Evolutionary conservation across 768 basidiomycete species (phyloP).

Genomic region (Russula griseocarnosa): DNA sequence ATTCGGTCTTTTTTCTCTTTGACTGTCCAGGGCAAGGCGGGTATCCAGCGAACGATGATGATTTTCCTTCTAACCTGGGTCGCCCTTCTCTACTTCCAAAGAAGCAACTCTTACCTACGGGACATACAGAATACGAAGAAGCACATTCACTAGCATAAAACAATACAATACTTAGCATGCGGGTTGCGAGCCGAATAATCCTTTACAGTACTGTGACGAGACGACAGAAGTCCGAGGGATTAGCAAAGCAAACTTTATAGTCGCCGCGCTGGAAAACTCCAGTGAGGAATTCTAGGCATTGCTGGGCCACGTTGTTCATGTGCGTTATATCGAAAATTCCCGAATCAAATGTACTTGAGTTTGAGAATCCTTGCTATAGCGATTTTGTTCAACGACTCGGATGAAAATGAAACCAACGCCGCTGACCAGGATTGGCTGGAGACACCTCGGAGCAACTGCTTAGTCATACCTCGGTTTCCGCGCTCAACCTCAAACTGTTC

Average conservation of each 20-base stretch:
- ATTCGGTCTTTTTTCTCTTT: not conserved
- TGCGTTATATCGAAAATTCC: not conserved
- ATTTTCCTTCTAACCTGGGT: not conserved
- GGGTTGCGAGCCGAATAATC: not conserved
- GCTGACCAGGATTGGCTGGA: no score
- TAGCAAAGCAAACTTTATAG: slow-evolving; percentile 17
- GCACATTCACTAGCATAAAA: not conserved
- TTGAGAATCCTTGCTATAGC: not conserved
- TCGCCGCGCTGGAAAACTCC: not conserved
- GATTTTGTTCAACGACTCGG: not conserved
- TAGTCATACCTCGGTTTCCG: not conserved
- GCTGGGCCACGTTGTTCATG: not conserved
- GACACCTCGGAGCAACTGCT: not conserved
- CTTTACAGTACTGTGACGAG: no score
- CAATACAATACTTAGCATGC: not conserved
- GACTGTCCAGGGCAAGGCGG: not conserved
- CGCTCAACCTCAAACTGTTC: not conserved
- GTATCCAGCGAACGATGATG: not conserved
- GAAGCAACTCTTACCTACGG: not conserved
- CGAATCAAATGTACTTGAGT: not conserved
- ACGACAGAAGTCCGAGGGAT: not conserved
- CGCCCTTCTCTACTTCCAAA: not conserved
- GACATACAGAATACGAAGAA: not conserved
- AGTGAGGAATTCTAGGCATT: not conserved
- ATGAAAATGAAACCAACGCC: no score